Conservation (phyloP, 257 asterid species). For the Solanum sitiens region DNA sequence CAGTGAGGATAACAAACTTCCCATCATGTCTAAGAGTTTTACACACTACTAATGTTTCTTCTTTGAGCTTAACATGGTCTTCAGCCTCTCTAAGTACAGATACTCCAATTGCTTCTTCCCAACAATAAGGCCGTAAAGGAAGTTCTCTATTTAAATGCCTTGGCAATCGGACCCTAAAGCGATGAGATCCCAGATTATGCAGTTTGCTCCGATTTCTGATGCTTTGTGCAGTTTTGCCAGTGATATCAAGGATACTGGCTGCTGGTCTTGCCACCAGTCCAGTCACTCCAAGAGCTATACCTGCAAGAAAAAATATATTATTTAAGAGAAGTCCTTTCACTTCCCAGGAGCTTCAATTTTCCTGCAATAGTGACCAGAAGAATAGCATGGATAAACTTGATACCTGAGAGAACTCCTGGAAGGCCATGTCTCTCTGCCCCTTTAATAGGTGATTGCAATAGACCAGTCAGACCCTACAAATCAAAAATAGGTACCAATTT, state of each 20-base stretch:
- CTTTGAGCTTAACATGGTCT: constrained; percentile 25
- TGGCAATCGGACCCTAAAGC: constrained; percentile 70
- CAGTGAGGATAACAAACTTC: constrained; percentile 48
- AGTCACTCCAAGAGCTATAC: constrained; percentile 89
- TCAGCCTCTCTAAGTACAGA: constrained; percentile 55
- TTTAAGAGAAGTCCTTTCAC: not conserved
- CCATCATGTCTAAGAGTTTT: constrained; percentile 65
- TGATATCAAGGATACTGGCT: constrained; percentile 94
- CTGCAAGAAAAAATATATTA: constrained; percentile 20
- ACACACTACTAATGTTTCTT: constrained; percentile 51
- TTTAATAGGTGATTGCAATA: constrained; percentile 91
- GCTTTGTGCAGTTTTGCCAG: constrained; percentile 97
- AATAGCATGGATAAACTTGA: not conserved
- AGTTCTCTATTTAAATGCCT: constrained; percentile 66
- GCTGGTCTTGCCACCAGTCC: constrained; percentile 96
- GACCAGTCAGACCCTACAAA: constrained; percentile 89
- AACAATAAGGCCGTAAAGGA: constrained; percentile 67
- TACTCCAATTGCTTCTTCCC: constrained; percentile 95
- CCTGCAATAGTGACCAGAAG: not conserved
- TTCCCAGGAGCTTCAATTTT: not conserved
- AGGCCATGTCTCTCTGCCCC: constrained; percentile 97
- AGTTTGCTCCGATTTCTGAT: constrained; percentile 86
- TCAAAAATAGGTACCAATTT: not conserved
- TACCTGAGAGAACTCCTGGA: constrained; percentile 95
- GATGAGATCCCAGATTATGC: constrained; percentile 46